Evolutionary conservation across 352 stramenopile species (phyloP), one percentile per base, ranked within the genome.

Genomic region (Aphanomyces stellatus): DNA sequence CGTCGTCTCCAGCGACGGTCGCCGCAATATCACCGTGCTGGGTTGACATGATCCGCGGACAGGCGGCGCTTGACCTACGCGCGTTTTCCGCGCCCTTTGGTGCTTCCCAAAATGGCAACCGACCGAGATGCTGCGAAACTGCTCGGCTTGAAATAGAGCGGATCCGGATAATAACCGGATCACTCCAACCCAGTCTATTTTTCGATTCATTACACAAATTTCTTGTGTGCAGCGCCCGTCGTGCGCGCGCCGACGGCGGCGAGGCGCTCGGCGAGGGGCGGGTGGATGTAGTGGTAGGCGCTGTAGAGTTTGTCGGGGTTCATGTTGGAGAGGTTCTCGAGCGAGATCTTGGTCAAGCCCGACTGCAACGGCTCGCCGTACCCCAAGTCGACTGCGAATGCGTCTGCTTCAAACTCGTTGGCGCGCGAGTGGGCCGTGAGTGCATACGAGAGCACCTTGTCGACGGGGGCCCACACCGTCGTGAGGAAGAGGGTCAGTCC

Each of bases 301-400:
- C 85, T 96, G 79, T 98, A 99, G 70, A 93, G 87, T 61, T 57
- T 69, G 77, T 99, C 96, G 40, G 93, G 90, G 73, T 96, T 97
- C 91, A 99, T 98, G 72, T 98, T 98, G 70, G 87, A 88, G 27
- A 99, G 76, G 74, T 99, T 99, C 74, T 99, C 95, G 61, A 99
- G 85, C 74, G 92, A 87, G 51, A 99, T 96, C 81, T 99, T 99
- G 49, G 90, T 95, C 40, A 99, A 85, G 5, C 95, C 97, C 33
- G 82, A 93, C 74, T 98, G 91, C 33, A 99, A 80, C n/a, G 80
- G 81, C 37, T 84, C 68, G 19, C 83, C 93, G 74, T 97, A 88
- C 4, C 90, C 94, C 6, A 99, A 75, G 56, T 93, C 82, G 0
- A 98, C 90, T 0, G 91, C 96, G 69, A 98, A 99, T 5, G 87